Evolutionary conservation across 495 filamentous ascomycete genomes (phyloP).

Genomic region (Tuber calosporum): DNA sequence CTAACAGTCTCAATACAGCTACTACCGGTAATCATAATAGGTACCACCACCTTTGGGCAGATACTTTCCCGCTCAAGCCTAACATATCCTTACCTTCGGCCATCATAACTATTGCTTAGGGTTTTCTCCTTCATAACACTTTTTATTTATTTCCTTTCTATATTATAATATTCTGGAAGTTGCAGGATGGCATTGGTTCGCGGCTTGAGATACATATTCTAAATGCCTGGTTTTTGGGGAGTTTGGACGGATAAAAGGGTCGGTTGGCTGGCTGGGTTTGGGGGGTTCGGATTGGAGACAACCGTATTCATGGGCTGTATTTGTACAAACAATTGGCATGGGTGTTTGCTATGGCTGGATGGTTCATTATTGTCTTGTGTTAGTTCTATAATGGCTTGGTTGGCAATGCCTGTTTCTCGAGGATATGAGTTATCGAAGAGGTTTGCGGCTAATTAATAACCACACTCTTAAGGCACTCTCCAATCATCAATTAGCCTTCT

Average conservation of each 20-base stretch:
- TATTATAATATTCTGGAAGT: neutral
- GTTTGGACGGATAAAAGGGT: neutral
- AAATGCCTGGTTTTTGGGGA: constrained; percentile 1
- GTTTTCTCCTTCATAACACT: neutral
- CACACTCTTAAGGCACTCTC: neutral
- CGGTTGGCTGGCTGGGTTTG: neutral
- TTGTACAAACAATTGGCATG: neutral
- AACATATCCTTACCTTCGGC: neutral
- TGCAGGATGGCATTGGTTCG: neutral
- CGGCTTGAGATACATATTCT: neutral
- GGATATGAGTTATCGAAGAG: neutral
- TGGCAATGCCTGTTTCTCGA: neutral
- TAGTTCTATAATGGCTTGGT: neutral
- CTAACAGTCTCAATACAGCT: constrained; percentile 17
- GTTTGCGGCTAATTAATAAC: neutral
- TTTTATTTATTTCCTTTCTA: neutral
- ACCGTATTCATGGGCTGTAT: neutral
- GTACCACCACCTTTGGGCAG: neutral
- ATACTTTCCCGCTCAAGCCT: neutral
- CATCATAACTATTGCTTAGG: neutral
- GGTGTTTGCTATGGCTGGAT: neutral
- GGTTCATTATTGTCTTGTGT: neutral
- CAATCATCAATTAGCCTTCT: neutral
- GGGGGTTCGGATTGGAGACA: neutral
- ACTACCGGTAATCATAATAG: constrained; percentile 21